phyloP scores from a whole-genome alignment of 2,329 filamentous ascomycete species.

The Chrysosporium queenslandicum region DNA sequence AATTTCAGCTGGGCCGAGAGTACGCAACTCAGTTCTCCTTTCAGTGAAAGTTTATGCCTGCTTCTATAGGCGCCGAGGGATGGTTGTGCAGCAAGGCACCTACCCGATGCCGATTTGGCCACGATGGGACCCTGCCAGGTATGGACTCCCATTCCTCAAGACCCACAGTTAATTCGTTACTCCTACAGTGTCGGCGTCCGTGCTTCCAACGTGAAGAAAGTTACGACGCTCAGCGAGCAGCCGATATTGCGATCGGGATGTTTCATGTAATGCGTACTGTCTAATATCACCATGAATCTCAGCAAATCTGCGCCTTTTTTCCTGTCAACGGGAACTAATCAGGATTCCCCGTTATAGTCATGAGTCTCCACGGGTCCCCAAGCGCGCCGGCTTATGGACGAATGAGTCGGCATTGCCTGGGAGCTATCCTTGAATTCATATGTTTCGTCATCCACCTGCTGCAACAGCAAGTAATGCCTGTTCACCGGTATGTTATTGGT shows the following conservation, averaged over 20 bases:
- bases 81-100: neutral
- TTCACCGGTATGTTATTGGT: conserved; percentile 4
- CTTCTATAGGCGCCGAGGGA: neutral
- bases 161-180: neutral
- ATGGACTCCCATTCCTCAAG: neutral
- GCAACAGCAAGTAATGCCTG: neutral
- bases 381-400: neutral
- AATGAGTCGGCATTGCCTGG: neutral
- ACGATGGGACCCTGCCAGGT: neutral
- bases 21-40: neutral
- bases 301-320: neutral
- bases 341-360: conserved; percentile 1
- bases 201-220: conserved; percentile 2
- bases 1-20: conserved; percentile 1
- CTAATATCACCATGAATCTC: conserved; percentile 2
- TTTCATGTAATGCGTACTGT: conserved; percentile 4
- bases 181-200: neutral
- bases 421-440: neutral
- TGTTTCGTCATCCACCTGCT: conserved; percentile 10
- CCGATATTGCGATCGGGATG: conserved; percentile 8
- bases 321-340: conserved; percentile 1
- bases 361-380: neutral
- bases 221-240: neutral
- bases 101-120: neutral
- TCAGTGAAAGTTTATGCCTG: neutral